A percentile compares a stretch with the other conserved stretches of the same genome.
phyloP scores from a whole-genome alignment of 495 filamentous ascomycete genomes.

The Daldinia childiae region DNA sequence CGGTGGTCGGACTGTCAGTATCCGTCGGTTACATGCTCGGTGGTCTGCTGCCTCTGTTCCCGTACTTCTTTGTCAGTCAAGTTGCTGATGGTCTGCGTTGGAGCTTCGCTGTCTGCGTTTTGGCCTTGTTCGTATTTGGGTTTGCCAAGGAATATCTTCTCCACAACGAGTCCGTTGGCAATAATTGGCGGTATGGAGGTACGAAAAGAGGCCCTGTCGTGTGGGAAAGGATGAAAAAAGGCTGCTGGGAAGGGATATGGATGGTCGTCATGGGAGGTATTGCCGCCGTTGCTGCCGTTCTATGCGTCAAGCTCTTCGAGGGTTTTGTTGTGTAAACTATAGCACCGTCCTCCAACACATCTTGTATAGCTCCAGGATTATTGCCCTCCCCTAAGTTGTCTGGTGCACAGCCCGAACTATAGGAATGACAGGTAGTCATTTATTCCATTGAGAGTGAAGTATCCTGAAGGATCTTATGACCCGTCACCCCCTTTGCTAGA shows the following conservation, averaged over 20 bases:
- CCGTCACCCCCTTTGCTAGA: neutral
- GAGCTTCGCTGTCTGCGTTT: constrained; percentile 74
- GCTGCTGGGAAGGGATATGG: constrained; percentile 60
- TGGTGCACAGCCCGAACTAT: neutral
- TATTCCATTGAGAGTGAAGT: too few species aligned
- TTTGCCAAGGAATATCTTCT: constrained; percentile 72
- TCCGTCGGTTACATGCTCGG: constrained; percentile 78
- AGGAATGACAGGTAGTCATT: neutral
- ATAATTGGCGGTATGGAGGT: constrained; percentile 40
- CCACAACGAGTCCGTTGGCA: constrained; percentile 52
- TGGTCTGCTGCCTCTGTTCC: constrained; percentile 76
- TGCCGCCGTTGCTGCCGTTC: constrained; percentile 72
- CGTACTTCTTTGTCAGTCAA: constrained; percentile 76
- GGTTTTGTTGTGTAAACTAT: constrained; percentile 37
- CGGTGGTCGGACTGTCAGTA: constrained; percentile 61
- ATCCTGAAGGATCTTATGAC: neutral
- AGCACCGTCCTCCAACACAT: neutral
- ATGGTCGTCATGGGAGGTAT: constrained; percentile 75
- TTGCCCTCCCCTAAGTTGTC: neutral
- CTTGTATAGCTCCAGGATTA: neutral
- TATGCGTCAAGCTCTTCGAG: constrained; percentile 68
- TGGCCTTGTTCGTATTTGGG: constrained; percentile 78
- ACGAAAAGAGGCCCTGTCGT: constrained; percentile 37
- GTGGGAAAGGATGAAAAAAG: constrained; percentile 34
- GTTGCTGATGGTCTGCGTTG: constrained; percentile 70